Evolutionary conservation across 257 asterid genomes (phyloP).

Genomic region (Capsicum baccatum): DNA sequence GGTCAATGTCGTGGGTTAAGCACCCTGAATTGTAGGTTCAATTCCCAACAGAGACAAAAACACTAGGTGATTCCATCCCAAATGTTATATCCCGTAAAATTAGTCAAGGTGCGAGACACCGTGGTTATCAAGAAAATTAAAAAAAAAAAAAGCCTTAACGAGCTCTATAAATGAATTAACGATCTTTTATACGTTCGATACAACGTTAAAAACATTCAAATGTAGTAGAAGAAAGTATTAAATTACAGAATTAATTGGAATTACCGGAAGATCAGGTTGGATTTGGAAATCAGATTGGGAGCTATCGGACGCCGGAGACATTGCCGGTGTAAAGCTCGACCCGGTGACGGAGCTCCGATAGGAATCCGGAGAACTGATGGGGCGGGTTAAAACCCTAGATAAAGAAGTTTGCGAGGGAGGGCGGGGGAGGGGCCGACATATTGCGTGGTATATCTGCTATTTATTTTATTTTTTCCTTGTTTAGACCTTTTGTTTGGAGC

Average conservation of each 20-base stretch:
- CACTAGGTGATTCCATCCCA: no score
- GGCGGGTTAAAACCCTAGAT: slow-evolving; percentile 57
- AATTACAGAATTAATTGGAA: slow-evolving; percentile 20
- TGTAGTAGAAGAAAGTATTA: background rate
- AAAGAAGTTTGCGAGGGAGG: slow-evolving; percentile 12
- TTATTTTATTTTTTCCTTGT: background rate
- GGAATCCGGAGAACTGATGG: slow-evolving; percentile 59
- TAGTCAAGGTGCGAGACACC: no score
- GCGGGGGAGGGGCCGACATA: background rate
- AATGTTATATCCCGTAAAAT: no score
- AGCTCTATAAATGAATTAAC: background rate
- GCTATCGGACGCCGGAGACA: slow-evolving; percentile 60
- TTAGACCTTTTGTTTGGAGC: background rate
- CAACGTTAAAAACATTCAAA: background rate
- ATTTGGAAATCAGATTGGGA: slow-evolving; percentile 57
- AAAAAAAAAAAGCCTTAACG: no score
- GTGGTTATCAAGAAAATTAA: no score
- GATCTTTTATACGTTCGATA: background rate
- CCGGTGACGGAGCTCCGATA: slow-evolving; percentile 63
- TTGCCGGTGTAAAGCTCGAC: slow-evolving; percentile 68
- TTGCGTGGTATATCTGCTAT: background rate
- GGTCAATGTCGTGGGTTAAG: no score
- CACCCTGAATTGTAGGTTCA: no score
- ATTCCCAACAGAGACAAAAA: no score
- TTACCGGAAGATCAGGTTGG: slow-evolving; percentile 49